phyloP scores from a whole-genome alignment of 1,284 basidiomycete species.

The Trichosporon asahii region DNA sequence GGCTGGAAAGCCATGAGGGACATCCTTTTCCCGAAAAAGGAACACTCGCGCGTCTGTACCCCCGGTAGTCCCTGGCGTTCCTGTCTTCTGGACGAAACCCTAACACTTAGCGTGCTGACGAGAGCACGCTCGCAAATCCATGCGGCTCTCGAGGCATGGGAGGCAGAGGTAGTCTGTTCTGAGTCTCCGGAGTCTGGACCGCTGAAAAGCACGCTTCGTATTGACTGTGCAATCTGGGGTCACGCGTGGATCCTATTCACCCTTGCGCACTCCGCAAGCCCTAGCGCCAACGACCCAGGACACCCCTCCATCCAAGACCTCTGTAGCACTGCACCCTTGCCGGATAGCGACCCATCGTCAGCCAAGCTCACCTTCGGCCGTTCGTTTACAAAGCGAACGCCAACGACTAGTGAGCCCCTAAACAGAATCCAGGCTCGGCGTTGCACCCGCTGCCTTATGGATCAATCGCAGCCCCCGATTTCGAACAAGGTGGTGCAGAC shows the following conservation, averaged over 20 bases:
- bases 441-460: background rate
- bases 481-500: background rate
- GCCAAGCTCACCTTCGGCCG: background rate
- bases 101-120: background rate
- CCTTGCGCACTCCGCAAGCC: background rate
- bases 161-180: background rate
- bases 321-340: background rate
- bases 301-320: too few species aligned
- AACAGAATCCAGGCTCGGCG: background rate
- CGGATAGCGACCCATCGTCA: background rate
- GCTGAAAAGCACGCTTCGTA: background rate
- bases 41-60: background rate
- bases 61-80: slow-evolving; percentile 7
- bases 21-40: background rate
- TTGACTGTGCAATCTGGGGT: slow-evolving; percentile 8
- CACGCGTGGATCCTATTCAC: slow-evolving; percentile 1
- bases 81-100: background rate
- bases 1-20: background rate
- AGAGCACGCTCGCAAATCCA: background rate
- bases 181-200: background rate
- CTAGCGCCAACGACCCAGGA: background rate
- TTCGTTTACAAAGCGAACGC: background rate
- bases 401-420: background rate
- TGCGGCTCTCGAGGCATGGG: background rate
- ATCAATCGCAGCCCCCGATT: background rate